Evolutionary conservation across 169 alveolate species (phyloP), one percentile per base, ranked within the genome.

Genomic region (Eimeria acervulina): DNA sequence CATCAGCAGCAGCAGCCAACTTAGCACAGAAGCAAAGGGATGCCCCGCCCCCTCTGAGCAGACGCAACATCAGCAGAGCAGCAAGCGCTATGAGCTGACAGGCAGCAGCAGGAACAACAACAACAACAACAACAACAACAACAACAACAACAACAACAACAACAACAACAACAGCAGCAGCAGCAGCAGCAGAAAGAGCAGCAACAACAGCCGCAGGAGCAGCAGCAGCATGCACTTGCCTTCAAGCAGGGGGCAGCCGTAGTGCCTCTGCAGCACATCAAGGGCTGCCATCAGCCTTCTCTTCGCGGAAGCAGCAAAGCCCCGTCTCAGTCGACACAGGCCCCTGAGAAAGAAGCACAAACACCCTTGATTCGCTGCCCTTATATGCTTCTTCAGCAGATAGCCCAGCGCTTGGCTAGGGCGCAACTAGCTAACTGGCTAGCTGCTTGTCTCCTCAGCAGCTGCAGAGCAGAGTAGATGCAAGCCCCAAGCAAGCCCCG

Each of bases 1-100:
- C 28, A 92, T 83, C 81, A 76, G 80, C 42, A 92, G 95, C 80
- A 92, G 83, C 81, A 76, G 66, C 95, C 95, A 92, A 59, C 68
- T 84, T 38, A 84, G 72, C 42, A 80, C 28, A n/a, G 90, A 23
- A 47, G 72, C 70, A 47, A 80, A 80, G 47, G 90, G 90, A 31
- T 80, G 90, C 68, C 90, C 90, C 26, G 68, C 90, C 10, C 90
- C 90, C 90, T 80, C 90, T 80, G 90, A 44, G 28, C 68, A 80
- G 33, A 80, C 72, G 70, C 70, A 80, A 36, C 68, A 80, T n/a
- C 68, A 51, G 61, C 87, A 80, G 40, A 80, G 36, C 51, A 28
- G 33, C 40, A 47, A 44, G 90, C 90, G 17, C 7, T 13, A 3
- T n/a, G 17, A 74, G 36, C 31, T 21, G 55, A 15, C 28, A 0